These are phyloP conservation scores for Triticum dicoccoides DNA, from an alignment of 176 grass and related monocot species.

Conservation along the genomic window DNA sequence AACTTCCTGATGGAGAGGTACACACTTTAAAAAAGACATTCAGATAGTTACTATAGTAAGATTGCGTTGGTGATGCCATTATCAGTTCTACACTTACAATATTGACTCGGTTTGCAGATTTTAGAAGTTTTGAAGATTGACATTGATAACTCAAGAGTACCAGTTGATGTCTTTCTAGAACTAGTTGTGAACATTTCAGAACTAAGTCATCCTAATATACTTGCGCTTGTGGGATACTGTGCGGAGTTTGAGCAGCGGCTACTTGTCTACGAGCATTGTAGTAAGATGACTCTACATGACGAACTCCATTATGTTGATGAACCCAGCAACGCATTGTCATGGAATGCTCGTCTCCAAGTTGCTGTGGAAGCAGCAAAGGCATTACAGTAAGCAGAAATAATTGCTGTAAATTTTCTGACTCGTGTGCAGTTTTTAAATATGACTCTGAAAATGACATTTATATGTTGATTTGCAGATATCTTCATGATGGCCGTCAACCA, in stretches of 20 bases:
- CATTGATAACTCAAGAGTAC: conserved; percentile 59
- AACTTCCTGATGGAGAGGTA: conserved; percentile 91
- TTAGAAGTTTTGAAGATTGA: conserved; percentile 96
- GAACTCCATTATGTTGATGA: conserved; percentile 77
- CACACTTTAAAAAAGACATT: conserved; percentile 11
- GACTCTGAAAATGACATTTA: conserved; percentile 11
- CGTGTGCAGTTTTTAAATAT: conserved; percentile 13
- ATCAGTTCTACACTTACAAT: conserved; percentile 21
- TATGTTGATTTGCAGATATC: conserved; percentile 65
- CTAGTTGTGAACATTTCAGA: conserved; percentile 76
- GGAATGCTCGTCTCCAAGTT: conserved; percentile 80
- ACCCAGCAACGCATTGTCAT: conserved; percentile 54
- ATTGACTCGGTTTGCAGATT: conserved; percentile 47
- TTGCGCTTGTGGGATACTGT: conserved; percentile 86
- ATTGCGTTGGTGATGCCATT: conserved; percentile 20
- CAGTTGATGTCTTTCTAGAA: conserved; percentile 79
- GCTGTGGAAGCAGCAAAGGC: conserved; percentile 83
- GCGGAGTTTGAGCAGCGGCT: conserved; percentile 86
- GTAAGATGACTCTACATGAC: conserved; percentile 82
- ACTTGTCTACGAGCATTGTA: conserved; percentile 84
- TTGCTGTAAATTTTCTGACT: not conserved
- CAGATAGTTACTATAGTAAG: conserved; percentile 2
- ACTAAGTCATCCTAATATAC: conserved; percentile 73
- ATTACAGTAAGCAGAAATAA: conserved; percentile 68
- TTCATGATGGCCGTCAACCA: conserved; percentile 75